These are phyloP conservation scores for Danielia oregonensis DNA, from an alignment of 805 yeast species.

Conservation along the genomic window DNA sequence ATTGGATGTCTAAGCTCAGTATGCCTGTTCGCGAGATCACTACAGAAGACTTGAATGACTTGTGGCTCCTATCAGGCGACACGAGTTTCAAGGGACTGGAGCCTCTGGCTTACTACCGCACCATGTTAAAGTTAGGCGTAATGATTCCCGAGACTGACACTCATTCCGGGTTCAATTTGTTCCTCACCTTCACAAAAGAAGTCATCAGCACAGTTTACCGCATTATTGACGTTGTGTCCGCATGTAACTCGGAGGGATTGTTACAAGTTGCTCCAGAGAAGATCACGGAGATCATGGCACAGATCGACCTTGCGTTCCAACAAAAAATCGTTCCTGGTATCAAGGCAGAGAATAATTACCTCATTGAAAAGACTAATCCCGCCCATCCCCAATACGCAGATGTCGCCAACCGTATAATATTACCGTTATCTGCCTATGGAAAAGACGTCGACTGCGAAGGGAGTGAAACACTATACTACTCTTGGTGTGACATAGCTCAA, in stretches of 20 bases:
- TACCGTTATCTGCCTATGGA: conserved; percentile 16
- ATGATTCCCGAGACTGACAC: conserved; percentile 11
- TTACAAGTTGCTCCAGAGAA: conserved; percentile 12
- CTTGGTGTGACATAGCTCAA: conserved; percentile 25
- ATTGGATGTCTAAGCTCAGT: conserved; percentile 16
- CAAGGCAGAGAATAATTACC: conserved; percentile 4
- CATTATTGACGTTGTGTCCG: conserved; percentile 9
- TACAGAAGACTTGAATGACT: conserved; percentile 8
- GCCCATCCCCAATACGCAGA: conserved; percentile 15
- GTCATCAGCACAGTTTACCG: conserved; percentile 9
- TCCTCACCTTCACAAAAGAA: conserved; percentile 11
- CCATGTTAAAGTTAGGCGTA: conserved; percentile 10
- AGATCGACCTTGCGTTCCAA: conserved; percentile 11
- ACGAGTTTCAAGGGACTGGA: neutral
- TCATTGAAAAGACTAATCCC: conserved; percentile 10
- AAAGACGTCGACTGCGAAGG: conserved; percentile 6
- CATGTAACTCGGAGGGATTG: neutral
- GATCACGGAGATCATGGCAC: conserved; percentile 13
- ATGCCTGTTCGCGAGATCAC: conserved; percentile 8
- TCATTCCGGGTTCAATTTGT: conserved; percentile 13
- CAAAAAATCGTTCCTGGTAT: conserved; percentile 14
- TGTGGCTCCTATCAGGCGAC: conserved; percentile 3
- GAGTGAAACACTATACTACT: conserved; percentile 11
- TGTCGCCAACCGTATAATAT: conserved; percentile 3
- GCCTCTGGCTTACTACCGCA: conserved; percentile 5